Percentiles rank a stretch among this genome's conserved stretches.
Evolutionary conservation across 208 protist species (phyloP).

Genomic region (Acanthamoeba divionensis): DNA sequence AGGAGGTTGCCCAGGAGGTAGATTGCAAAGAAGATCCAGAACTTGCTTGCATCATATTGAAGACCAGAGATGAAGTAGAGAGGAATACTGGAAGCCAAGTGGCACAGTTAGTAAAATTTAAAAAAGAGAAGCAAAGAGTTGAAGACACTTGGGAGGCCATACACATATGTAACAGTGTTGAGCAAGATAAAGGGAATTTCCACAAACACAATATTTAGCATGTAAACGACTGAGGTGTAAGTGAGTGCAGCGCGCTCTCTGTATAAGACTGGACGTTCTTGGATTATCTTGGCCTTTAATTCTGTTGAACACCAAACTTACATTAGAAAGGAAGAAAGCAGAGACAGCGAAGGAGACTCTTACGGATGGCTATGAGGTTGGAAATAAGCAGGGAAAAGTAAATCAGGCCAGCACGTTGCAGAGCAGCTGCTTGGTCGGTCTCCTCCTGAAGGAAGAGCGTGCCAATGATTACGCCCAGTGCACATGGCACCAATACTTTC

Average conservation of each 20-base stretch:
- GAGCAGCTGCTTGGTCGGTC: not conserved
- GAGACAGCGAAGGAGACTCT: not conserved
- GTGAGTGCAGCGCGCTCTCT: not conserved
- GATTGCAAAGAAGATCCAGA: slow-evolving; percentile 20
- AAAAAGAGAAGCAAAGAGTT: not conserved
- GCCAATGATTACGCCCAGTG: not conserved
- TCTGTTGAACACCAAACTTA: not conserved
- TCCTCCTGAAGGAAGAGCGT: slow-evolving; percentile 30
- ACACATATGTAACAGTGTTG: slow-evolving; percentile 9
- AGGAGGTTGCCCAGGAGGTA: slow-evolving; percentile 55
- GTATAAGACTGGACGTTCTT: not conserved
- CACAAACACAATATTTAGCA: not conserved
- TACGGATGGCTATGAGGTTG: slow-evolving; percentile 29
- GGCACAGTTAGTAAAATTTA: not conserved
- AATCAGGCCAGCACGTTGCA: not conserved
- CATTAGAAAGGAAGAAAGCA: not conserved
- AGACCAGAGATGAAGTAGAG: not conserved
- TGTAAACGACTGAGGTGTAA: not conserved
- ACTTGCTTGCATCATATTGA: not conserved
- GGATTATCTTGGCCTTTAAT: not conserved
- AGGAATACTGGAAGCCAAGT: not conserved
- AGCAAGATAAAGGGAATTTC: not conserved
- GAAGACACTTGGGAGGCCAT: not conserved
- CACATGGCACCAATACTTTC: not conserved
- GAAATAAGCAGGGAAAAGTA: slow-evolving; percentile 33